Conservation (phyloP, 176 grass and related monocot species). For the Oryza brachyantha region DNA sequence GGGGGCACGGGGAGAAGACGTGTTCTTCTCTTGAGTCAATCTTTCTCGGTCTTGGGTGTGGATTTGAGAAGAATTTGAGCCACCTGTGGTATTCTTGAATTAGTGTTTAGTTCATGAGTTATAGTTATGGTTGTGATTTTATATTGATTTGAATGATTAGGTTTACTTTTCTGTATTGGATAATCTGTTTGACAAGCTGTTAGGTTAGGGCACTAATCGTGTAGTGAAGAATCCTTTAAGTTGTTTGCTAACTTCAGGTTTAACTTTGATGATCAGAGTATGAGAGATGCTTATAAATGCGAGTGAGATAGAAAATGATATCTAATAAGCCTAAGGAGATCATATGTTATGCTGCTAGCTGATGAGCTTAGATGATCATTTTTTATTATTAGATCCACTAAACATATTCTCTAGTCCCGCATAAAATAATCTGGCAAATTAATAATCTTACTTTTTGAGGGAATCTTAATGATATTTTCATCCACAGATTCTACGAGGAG, state of each 20-base stretch:
- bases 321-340: not conserved
- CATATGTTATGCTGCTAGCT: not conserved
- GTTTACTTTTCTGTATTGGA: not conserved
- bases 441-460: not conserved
- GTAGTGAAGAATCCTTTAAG: not conserved
- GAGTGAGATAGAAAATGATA: not conserved
- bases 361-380: too few relatives aligned
- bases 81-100: not conserved
- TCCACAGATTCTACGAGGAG: conserved; percentile 72
- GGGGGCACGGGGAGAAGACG: too few relatives aligned
- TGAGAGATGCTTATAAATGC: not conserved
- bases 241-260: not conserved
- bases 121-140: not conserved
- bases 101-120: not conserved
- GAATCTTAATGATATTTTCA: conserved; percentile 14
- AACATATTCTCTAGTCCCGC: not conserved
- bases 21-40: not conserved
- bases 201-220: not conserved
- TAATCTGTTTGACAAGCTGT: not conserved
- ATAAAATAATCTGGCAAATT: not conserved
- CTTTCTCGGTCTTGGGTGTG: not conserved
- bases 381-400: not conserved
- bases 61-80: not conserved
- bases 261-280: not conserved
- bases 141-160: too few relatives aligned